Base-by-base conservation (phyloP, 257 asterid genomes). In the Solanum chiquidenum region DNA sequence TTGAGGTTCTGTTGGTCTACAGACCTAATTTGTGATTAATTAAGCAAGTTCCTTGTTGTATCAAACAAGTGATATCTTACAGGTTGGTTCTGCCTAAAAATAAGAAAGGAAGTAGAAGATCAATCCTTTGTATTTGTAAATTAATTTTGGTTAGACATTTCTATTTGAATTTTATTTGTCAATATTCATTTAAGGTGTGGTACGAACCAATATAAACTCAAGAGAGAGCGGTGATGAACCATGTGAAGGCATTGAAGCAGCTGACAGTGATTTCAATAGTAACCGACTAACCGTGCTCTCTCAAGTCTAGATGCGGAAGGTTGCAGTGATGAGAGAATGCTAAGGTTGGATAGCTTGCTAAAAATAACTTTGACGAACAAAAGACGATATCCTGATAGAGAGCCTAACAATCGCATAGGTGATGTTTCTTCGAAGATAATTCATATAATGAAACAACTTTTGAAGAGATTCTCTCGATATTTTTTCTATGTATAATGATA, bases 181-280 rank as follows among this genome's bases (percentile, higher is more conserved):
- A 3, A 69, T 87, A 49, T 80, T 13, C 86, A 62, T 88, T 87
- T 75, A 90, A 91, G 96, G 86, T 87, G 83, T 84, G 33, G 42
- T 16, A 58, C 72, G 87, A 88, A 79, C 88, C 83, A 79, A 79
- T 44, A 23, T 85, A 73, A 87, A 46, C 71, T 38, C 88, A 12
- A 66, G 87, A 75, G 90, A 87, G 89, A 91, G 25, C 89, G 89
- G 72, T 27, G 37, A 83, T 79, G 90, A 35, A 58, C 75, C 72
- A 37, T 83, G 69, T 37, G 90, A 49, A 58, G 87, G 23, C 79
- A 58, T 84, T 7, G 87, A 85, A 74, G 87, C 90, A 87, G 76
- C 27, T 44, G 82, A 35, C 46, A 46, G 60, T 37, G 89, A 88
- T 88, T 86, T 68, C 86, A 84, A 62, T 77, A 83, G 71, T 77